Evolutionary conservation across 176 grass and related monocot species (phyloP), one percentile per base, ranked within the genome.

Genomic region (Oropetium thomaeum): DNA sequence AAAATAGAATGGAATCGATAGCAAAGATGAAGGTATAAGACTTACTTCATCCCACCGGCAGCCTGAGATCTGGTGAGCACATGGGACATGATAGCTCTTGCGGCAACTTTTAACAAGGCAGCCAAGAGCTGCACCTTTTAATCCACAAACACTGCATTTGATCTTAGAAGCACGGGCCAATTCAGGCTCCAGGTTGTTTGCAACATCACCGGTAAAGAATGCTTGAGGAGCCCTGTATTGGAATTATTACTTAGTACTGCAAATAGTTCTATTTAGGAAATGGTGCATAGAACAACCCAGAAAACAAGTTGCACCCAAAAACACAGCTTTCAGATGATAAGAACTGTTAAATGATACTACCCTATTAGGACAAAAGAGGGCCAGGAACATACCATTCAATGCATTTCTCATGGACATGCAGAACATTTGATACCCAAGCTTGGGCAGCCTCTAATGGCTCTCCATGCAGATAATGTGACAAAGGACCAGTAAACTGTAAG

Each of bases 81-180:
- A 99, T 66, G 89, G 87, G 16, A 99, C 65, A 92, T 99, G 96
- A 74, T 79, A 99, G 80, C 96, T 99, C 51, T 88, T 89, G 42
- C 89, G 85, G 83, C 96, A 99, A 73, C 91, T 95, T 82, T 84
- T 95, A 37, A 86, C 78, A 87, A 92, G 93, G 66, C 91, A 99
- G 16, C 96, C 91, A 60, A 99, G 89, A 64, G 96, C 96, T 69
- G 96, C 96, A 34, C 96, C 96, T 82, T 99, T 99, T 48, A 99
- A 73, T 32, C 87, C 89, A 61, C 91, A 99, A 74, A 87, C 81
- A 73, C 79, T 86, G 39, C 96, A 99, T 69, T 99, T 99, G 65
- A 99, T 99, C 77, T 99, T 99, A 29, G 87, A 93, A 32, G 96
- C 79, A 61, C 96, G 86, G 33, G 59, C 82, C 69, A 99, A 75